phyloP scores from a whole-genome alignment of 2,329 filamentous ascomycete species.

The Calonectria hongkongensis region DNA sequence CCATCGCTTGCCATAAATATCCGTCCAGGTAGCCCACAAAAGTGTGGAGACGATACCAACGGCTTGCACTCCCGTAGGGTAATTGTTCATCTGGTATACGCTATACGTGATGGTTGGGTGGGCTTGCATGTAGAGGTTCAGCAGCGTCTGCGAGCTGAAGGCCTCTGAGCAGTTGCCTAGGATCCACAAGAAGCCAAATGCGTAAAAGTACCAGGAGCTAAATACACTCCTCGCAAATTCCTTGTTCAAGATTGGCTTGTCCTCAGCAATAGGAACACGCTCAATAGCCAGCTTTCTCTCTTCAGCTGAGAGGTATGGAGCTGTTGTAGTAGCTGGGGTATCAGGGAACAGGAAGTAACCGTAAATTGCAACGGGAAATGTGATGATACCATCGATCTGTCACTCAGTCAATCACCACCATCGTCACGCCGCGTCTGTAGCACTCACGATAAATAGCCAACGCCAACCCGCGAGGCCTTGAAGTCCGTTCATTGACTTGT shows the following conservation, averaged over 20 bases:
- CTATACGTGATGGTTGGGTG: conserved; percentile 33
- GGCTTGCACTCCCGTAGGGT: conserved; percentile 38
- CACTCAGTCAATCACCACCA: not conserved
- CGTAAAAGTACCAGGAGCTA: conserved; percentile 45
- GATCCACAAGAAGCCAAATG: conserved; percentile 59
- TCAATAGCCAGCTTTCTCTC: conserved; percentile 47
- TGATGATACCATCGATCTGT: conserved; percentile 70
- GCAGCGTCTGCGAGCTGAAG: conserved; percentile 53
- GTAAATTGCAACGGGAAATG: conserved; percentile 70
- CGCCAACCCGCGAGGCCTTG: conserved; percentile 38
- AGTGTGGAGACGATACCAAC: conserved; percentile 38
- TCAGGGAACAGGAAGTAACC: conserved; percentile 70
- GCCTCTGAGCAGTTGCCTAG: conserved; percentile 60
- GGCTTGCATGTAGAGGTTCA: conserved; percentile 38
- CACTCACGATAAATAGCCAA: conserved; percentile 41
- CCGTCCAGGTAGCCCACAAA: conserved; percentile 37
- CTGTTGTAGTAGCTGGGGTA: conserved; percentile 62
- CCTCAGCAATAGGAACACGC: conserved; percentile 28
- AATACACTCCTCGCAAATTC: conserved; percentile 50
- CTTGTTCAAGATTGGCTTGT: conserved; percentile 24
- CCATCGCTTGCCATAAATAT: conserved; percentile 57
- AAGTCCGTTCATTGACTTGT: conserved; percentile 61
- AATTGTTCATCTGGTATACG: conserved; percentile 41
- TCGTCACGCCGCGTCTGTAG: not conserved
- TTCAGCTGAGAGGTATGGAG: conserved; percentile 57